phyloP scores from a whole-genome alignment of 2,329 filamentous ascomycete species.

The Penicillium sp. region DNA sequence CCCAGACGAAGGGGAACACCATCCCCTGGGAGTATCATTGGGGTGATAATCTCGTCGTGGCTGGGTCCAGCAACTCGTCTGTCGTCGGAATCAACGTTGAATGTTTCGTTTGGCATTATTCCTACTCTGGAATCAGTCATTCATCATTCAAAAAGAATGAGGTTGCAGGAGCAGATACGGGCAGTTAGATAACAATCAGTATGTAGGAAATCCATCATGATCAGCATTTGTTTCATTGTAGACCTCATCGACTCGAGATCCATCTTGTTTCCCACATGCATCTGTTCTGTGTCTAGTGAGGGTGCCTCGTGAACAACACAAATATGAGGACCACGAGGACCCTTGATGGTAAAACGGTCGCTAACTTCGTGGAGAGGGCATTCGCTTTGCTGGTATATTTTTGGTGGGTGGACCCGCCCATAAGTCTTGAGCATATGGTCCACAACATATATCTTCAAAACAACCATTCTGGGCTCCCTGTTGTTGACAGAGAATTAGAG shows the following conservation, averaged over 20 bases:
- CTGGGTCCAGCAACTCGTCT: background rate
- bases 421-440: constrained; percentile 22
- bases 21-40: background rate
- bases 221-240: constrained; percentile 2
- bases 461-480: constrained; percentile 16
- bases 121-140: background rate
- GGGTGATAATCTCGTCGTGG: background rate
- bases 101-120: background rate
- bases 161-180: background rate
- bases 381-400: constrained; percentile 3
- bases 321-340: constrained; percentile 19
- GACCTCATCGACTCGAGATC: background rate
- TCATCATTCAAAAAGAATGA: background rate
- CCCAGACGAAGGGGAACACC: background rate
- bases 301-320: constrained; percentile 26
- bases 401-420: constrained; percentile 15
- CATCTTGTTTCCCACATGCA: background rate
- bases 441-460: constrained; percentile 21
- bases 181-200: constrained; percentile 6
- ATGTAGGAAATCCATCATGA: constrained; percentile 5
- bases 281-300: background rate
- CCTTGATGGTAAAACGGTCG: constrained; percentile 18
- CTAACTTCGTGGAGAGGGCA: constrained; percentile 21
- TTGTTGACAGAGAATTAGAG: background rate
- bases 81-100: background rate